Percentiles rank a stretch among this genome's conserved stretches.
Evolutionary conservation across 202 grass and related monocot genomes (phyloP).

Genomic region (Cymbopogon flexuosus): DNA sequence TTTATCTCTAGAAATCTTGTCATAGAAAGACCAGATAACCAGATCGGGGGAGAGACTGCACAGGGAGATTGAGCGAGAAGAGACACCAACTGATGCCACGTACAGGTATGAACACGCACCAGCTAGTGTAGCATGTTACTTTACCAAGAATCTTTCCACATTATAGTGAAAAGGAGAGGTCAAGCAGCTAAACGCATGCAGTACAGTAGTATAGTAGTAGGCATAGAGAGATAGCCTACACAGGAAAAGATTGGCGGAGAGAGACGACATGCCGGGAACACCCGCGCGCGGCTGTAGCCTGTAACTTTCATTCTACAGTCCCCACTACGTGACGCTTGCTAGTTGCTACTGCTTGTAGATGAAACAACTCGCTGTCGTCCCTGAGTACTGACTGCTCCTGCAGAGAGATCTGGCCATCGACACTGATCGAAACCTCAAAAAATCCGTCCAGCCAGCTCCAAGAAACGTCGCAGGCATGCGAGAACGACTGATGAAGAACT

Average conservation of each 20-base stretch:
- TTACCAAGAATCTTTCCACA: slow-evolving; percentile 46
- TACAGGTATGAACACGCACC: background rate
- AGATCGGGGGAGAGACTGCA: background rate
- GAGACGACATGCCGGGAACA: slow-evolving; percentile 12
- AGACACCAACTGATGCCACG: background rate
- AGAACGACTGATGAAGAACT: background rate
- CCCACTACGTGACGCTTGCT: slow-evolving; percentile 15
- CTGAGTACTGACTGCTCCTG: slow-evolving; percentile 2
- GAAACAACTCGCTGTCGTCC: slow-evolving; percentile 36
- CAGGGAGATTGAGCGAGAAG: background rate
- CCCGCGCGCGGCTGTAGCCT: slow-evolving; percentile 21
- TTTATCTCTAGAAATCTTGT: background rate
- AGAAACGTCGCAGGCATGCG: background rate
- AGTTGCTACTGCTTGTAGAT: slow-evolving; percentile 10
- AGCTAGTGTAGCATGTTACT: slow-evolving; percentile 11
- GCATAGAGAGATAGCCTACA: background rate
- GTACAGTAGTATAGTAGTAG: no score
- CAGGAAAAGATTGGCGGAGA: background rate
- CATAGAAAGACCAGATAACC: background rate
- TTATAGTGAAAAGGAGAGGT: slow-evolving; percentile 25
- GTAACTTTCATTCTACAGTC: slow-evolving; percentile 31
- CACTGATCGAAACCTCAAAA: background rate
- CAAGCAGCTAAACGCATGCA: slow-evolving; percentile 23
- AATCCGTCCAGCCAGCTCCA: background rate
- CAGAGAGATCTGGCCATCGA: background rate